A percentile compares a stretch with the other conserved stretches of the same genome.
These are phyloP conservation scores for Colletotrichum eremochloae DNA, from an alignment of 2,329 filamentous ascomycete genomes.

Conservation along the genomic window DNA sequence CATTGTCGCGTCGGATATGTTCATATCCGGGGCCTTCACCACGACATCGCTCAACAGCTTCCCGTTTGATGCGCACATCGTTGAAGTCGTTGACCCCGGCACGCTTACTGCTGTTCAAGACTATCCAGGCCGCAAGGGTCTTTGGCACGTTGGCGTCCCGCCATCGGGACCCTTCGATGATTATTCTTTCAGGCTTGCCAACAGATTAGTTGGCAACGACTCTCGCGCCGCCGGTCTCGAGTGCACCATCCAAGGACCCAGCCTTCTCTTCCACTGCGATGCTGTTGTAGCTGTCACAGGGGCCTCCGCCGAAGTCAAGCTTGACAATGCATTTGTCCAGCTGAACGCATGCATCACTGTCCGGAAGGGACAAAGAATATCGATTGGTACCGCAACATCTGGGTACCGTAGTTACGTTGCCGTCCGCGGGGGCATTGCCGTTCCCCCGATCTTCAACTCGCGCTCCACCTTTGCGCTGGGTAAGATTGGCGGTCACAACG, in stretches of 20 bases:
- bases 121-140: conserved; percentile 54
- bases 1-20: conserved; percentile 48
- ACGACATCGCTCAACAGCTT: conserved; percentile 54
- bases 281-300: conserved; percentile 52
- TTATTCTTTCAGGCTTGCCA: conserved; percentile 52
- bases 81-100: conserved; percentile 55
- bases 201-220: conserved; percentile 52
- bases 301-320: conserved; percentile 45
- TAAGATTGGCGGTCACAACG: conserved; percentile 52
- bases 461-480: conserved; percentile 51
- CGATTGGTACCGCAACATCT: conserved; percentile 45
- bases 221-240: conserved; percentile 51
- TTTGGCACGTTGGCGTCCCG: conserved; percentile 57
- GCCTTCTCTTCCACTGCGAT: conserved; percentile 51
- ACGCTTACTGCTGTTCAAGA: conserved; percentile 57
- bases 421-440: conserved; percentile 51
- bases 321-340: conserved; percentile 45
- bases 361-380: conserved; percentile 46
- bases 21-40: conserved; percentile 48
- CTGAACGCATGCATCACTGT: conserved; percentile 47
- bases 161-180: conserved; percentile 58
- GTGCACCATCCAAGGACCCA: conserved; percentile 51
- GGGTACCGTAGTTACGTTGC: conserved; percentile 54
- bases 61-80: conserved; percentile 44
- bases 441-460: conserved; percentile 52